Evolutionary conservation across 2,329 filamentous ascomycete genomes (phyloP).

Genomic region (Dothiorella sarmentorum): DNA sequence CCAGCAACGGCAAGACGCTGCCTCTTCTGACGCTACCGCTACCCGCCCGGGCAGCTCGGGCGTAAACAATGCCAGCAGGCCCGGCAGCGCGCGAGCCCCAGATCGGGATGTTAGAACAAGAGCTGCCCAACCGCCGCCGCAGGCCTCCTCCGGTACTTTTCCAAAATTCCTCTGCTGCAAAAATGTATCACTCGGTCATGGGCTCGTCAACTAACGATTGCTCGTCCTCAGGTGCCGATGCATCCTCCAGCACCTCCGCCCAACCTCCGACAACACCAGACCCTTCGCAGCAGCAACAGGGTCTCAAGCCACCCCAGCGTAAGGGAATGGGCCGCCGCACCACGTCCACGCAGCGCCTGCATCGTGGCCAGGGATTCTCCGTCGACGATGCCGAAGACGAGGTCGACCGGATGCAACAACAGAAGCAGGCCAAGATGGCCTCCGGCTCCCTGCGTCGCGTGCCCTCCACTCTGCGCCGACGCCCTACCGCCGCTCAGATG

Average conservation of each 20-base stretch:
- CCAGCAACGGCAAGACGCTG: neutral
- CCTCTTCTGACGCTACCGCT: neutral
- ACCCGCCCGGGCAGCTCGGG: neutral
- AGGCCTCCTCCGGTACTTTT: neutral
- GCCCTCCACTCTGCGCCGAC: constrained; percentile 50
- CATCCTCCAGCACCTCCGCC: neutral
- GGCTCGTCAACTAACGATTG: constrained; percentile 3
- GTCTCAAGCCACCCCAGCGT: constrained; percentile 54
- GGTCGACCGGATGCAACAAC: constrained; percentile 61
- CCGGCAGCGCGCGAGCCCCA: constrained; percentile 8
- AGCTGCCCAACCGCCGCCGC: constrained; percentile 6
- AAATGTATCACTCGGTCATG: constrained; percentile 3
- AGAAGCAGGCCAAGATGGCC: constrained; percentile 28
- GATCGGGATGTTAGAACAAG: constrained; percentile 5
- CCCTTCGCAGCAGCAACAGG: neutral
- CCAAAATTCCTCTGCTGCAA: neutral
- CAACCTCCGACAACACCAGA: neutral
- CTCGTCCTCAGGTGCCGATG: neutral
- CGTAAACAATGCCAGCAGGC: neutral
- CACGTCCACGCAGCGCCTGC: constrained; percentile 70
- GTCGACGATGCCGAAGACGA: constrained; percentile 84
- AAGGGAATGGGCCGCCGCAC: constrained; percentile 69
- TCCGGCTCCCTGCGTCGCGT: constrained; percentile 46
- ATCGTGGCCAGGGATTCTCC: constrained; percentile 83
- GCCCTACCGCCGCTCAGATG: constrained; percentile 45